phyloP scores from a whole-genome alignment of 148 eudicot genomes.

The Silene uniflora region DNA sequence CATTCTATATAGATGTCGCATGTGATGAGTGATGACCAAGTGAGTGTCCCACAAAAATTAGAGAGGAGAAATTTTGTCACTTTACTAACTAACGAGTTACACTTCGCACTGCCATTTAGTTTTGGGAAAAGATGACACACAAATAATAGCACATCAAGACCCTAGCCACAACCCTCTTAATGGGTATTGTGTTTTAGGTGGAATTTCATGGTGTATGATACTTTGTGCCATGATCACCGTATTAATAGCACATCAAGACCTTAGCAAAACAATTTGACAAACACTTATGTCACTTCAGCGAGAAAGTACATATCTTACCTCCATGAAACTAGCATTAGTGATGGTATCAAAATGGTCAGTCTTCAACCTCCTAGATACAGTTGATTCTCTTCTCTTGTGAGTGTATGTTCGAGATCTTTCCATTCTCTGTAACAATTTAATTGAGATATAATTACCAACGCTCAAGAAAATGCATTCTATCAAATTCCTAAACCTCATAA shows the following conservation, averaged over 20 bases:
- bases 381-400: slow-evolving; percentile 45
- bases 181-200: no score
- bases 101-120: no score
- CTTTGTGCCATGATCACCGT: no score
- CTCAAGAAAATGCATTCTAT: background rate
- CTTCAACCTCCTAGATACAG: slow-evolving; percentile 46
- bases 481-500: background rate
- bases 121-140: no score
- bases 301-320: slow-evolving; percentile 42
- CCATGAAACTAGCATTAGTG: slow-evolving; percentile 73
- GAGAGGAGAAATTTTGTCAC: background rate
- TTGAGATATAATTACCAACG: slow-evolving; percentile 5
- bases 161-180: no score
- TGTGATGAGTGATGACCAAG: background rate
- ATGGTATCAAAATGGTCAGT: slow-evolving; percentile 53
- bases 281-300: background rate
- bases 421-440: slow-evolving; percentile 45
- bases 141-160: no score
- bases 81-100: no score
- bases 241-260: background rate
- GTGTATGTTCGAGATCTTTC: slow-evolving; percentile 59
- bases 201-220: no score
- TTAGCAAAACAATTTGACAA: background rate
- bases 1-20: background rate
- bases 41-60: background rate